Conservation (phyloP, 2,329 filamentous ascomycete species). For the Macroventuria anomochaeta region DNA sequence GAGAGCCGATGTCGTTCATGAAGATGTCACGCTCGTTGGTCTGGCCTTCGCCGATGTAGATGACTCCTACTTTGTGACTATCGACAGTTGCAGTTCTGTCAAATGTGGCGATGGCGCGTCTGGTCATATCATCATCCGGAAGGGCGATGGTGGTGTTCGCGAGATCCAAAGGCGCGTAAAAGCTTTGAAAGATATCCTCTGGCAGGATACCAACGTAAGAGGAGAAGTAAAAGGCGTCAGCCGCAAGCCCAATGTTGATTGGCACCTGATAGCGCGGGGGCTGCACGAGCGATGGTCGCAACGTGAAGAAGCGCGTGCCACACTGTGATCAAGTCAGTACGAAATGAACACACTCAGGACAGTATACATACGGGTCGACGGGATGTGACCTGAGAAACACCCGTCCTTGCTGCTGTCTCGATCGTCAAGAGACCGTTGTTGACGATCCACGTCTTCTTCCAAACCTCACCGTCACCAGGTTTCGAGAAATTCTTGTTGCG, state of each 20-base stretch:
- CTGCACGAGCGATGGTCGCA: constrained; percentile 46
- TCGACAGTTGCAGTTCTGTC: constrained; percentile 90
- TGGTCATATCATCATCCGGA: constrained; percentile 72
- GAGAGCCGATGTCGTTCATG: constrained; percentile 82
- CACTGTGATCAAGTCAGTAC: constrained; percentile 36
- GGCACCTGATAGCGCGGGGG: constrained; percentile 52
- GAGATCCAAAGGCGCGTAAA: constrained; percentile 62
- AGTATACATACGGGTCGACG: constrained; percentile 73
- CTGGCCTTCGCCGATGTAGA: constrained; percentile 91
- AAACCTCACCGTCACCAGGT: constrained; percentile 69
- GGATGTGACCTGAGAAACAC: constrained; percentile 74
- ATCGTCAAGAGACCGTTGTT: constrained; percentile 77
- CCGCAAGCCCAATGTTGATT: constrained; percentile 47
- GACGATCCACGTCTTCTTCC: constrained; percentile 73
- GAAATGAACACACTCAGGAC: constrained; percentile 26
- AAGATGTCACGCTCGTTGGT: constrained; percentile 83
- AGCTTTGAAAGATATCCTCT: constrained; percentile 74
- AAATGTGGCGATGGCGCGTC: constrained; percentile 78
- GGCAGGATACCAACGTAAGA: constrained; percentile 70
- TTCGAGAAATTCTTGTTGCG: constrained; percentile 70
- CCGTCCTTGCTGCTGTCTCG: constrained; percentile 70
- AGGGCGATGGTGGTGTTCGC: constrained; percentile 73
- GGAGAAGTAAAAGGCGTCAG: constrained; percentile 53
- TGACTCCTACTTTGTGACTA: constrained; percentile 91
- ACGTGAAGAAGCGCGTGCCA: constrained; percentile 51